Evolutionary conservation across 2,329 filamentous ascomycete species (phyloP).

Genomic region (Berkeleyomyces rouxiae): DNA sequence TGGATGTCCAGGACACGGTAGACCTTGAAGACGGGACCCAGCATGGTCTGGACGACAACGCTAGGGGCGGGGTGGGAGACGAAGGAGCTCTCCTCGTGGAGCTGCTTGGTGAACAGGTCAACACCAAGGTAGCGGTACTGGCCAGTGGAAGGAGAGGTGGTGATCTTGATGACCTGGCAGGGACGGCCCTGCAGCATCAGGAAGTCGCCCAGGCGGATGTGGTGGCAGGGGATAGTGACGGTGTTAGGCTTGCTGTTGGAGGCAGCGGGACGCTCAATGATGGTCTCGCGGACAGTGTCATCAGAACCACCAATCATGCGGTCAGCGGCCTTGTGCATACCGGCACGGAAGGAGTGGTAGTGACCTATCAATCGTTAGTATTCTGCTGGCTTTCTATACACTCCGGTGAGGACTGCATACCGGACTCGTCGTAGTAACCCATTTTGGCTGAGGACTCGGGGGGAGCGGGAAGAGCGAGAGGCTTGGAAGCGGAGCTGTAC

Average conservation of each 20-base stretch:
- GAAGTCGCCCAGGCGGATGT: constrained; percentile 97
- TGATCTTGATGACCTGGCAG: constrained; percentile 99
- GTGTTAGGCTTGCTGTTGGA: constrained; percentile 47
- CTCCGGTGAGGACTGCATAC: constrained; percentile 25
- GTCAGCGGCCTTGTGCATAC: constrained; percentile 41
- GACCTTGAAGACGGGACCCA: constrained; percentile 99
- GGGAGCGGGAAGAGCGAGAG: constrained; percentile 16
- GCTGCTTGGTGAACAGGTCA: constrained; percentile 98
- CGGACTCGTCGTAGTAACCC: constrained; percentile 49
- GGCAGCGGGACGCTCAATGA: constrained; percentile 19
- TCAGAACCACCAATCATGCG: constrained; percentile 32
- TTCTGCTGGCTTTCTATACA: neutral
- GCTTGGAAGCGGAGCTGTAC: constrained; percentile 4
- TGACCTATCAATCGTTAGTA: constrained; percentile 27
- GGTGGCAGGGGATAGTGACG: constrained; percentile 97
- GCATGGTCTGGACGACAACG: constrained; percentile 98
- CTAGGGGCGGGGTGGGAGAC: constrained; percentile 93
- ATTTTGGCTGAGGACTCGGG: constrained; percentile 28
- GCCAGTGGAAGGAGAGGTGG: constrained; percentile 89
- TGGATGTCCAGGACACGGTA: constrained; percentile 97
- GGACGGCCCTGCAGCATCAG: constrained; percentile 96
- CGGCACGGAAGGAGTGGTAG: constrained; percentile 42
- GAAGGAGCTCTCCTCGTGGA: constrained; percentile 97
- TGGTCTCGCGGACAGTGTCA: constrained; percentile 30
- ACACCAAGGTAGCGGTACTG: constrained; percentile 99